A percentile compares a stretch with the other conserved stretches of the same genome.
Conservation (phyloP, 306 rosid species). For the Ammopiptanthus mongolicus region DNA sequence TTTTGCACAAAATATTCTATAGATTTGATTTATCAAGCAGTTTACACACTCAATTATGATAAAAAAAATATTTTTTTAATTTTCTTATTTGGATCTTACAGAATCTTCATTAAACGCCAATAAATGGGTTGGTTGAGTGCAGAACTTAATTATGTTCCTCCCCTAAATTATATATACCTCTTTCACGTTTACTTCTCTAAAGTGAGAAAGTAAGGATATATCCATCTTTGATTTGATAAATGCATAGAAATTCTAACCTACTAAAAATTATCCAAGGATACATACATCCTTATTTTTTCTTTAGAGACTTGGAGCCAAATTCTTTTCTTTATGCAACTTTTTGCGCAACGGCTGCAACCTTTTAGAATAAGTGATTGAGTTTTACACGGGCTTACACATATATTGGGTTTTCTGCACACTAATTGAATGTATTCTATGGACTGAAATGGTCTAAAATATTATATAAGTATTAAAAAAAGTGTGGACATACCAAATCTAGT, state of each 20-base stretch:
- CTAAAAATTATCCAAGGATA: too few relatives aligned
- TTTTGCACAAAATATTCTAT: not conserved
- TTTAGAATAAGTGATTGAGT: not conserved
- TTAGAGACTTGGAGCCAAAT: too few relatives aligned
- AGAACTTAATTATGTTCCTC: not conserved
- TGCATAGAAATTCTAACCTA: too few relatives aligned
- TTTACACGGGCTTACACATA: not conserved
- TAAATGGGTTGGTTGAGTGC: conserved; percentile 11
- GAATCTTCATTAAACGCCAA: not conserved
- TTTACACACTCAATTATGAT: not conserved
- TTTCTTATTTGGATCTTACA: not conserved
- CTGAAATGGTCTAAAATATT: not conserved
- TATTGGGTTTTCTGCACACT: not conserved
- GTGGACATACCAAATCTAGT: not conserved
- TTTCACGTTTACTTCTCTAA: too few relatives aligned
- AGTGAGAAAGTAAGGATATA: too few relatives aligned
- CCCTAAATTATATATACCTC: not conserved
- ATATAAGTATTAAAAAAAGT: not conserved
- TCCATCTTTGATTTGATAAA: too few relatives aligned
- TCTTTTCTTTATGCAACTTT: not conserved
- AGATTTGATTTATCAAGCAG: not conserved
- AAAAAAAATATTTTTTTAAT: not conserved
- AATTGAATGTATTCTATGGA: not conserved
- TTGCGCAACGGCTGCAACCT: not conserved
- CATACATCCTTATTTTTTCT: too few relatives aligned